Percentiles rank a stretch among this genome's conserved stretches.
Conservation (phyloP, 2,329 filamentous ascomycete species). For the Pseudogymnoascus sp. region DNA sequence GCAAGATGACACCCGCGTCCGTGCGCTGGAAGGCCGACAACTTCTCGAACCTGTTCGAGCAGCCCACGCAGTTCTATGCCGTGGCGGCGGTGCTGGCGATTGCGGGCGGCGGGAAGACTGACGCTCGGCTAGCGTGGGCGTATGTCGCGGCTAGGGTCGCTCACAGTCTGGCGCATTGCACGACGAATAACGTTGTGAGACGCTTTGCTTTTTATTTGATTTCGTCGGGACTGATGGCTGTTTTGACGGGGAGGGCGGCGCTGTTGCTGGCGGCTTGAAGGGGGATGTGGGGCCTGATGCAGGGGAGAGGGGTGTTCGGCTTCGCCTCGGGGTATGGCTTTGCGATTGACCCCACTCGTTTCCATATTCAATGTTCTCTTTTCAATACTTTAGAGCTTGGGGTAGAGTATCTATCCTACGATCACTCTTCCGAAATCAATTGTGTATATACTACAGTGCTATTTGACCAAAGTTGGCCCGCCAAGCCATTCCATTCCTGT, state of each 20-base stretch:
- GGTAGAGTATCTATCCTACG: background rate
- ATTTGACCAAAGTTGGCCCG: background rate
- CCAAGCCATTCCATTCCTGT: background rate
- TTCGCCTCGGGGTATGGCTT: background rate
- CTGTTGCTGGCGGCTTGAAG: slow-evolving; percentile 8
- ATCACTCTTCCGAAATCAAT: background rate
- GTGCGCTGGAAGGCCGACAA: slow-evolving; percentile 34
- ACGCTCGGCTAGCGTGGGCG: slow-evolving; percentile 32
- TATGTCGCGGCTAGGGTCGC: slow-evolving; percentile 33
- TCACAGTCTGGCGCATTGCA: slow-evolving; percentile 33
- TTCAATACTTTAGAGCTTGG: background rate
- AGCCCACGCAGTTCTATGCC: slow-evolving; percentile 38
- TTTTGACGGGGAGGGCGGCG: slow-evolving; percentile 24
- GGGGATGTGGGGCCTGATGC: background rate
- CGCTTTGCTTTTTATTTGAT: slow-evolving; percentile 29
- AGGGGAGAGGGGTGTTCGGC: background rate
- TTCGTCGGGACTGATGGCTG: slow-evolving; percentile 25
- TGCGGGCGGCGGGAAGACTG: slow-evolving; percentile 17
- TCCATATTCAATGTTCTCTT: background rate
- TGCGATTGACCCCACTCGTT: background rate
- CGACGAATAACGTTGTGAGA: slow-evolving; percentile 29
- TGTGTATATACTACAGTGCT: background rate
- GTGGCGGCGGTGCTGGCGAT: slow-evolving; percentile 29
- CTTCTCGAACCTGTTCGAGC: slow-evolving; percentile 36
- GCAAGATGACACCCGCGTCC: slow-evolving; percentile 21